These are phyloP conservation scores for Passalora sequoiae DNA, from an alignment of 2,329 filamentous ascomycete species.

Conservation along the genomic window DNA sequence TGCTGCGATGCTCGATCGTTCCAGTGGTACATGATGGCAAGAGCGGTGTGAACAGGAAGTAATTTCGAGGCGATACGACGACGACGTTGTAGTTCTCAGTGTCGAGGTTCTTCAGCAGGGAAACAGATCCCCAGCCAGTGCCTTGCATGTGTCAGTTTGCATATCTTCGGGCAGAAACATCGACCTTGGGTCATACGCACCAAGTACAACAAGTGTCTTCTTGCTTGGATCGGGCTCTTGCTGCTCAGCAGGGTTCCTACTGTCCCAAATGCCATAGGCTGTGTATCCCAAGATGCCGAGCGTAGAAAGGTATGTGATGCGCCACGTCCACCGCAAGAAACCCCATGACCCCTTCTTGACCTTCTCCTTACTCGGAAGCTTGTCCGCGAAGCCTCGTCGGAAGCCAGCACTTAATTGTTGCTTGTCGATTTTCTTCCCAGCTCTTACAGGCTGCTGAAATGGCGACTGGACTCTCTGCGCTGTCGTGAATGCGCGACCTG, in stretches of 20 bases:
- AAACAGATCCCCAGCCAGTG: slow-evolving; percentile 94
- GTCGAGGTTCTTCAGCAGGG: slow-evolving; percentile 95
- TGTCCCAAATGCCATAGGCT: slow-evolving; percentile 74
- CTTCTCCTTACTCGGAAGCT: slow-evolving; percentile 29
- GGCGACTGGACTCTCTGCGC: slow-evolving; percentile 12
- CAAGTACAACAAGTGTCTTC: slow-evolving; percentile 94
- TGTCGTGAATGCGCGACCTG: slow-evolving; percentile 23
- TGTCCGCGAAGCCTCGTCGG: slow-evolving; percentile 31
- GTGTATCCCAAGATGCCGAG: slow-evolving; percentile 66
- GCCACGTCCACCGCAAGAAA: slow-evolving; percentile 75
- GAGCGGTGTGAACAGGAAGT: slow-evolving; percentile 98
- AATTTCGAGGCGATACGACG: slow-evolving; percentile 96
- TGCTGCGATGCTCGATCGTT: slow-evolving; percentile 96
- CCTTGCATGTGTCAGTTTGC: slow-evolving; percentile 49
- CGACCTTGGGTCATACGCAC: too few species aligned
- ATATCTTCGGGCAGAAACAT: too few species aligned
- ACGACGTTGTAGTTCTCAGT: slow-evolving; percentile 96
- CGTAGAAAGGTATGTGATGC: slow-evolving; percentile 70
- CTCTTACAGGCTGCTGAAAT: slow-evolving; percentile 20
- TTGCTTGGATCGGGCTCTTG: slow-evolving; percentile 73
- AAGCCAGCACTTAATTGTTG: slow-evolving; percentile 22
- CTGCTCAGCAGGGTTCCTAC: slow-evolving; percentile 78
- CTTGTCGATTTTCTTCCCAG: slow-evolving; percentile 14
- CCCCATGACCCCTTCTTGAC: slow-evolving; percentile 56
- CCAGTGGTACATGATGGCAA: slow-evolving; percentile 96